Evolutionary conservation across 2,329 filamentous ascomycete genomes (phyloP), one percentile per base, ranked within the genome.

Genomic region (Orbilia blumenaviensis): DNA sequence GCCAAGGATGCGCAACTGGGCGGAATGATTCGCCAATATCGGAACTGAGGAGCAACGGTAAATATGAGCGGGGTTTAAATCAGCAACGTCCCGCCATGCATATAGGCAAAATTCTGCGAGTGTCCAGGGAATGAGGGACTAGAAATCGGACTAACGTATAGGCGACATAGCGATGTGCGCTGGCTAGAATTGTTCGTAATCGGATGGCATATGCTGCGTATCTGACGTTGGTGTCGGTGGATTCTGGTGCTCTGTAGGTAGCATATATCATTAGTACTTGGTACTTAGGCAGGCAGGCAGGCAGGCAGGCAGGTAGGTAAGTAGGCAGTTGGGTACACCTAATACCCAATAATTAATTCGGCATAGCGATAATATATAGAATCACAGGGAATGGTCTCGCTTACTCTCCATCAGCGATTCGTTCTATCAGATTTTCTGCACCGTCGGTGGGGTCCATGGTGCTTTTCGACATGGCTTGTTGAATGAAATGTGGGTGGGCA

Each of bases 151-250:
- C 71, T 23, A 48, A 75, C 72, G 72, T 76, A 83, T 99, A 99
- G 68, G 95, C 95, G 56, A 99, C 93, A 81, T 99, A 99, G 81
- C 95, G 90, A 81, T 98, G 95, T 2, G 94, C 94, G 14, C 92
- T 93, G 79, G 94, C 86, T 81, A 99, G 89, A 79, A 98, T 92
- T 6, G 94, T 97, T 77, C 92, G 90, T 78, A 95, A 85, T 56
- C 95, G 90, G 75, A 90, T 89, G 54, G 93, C 92, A 84, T 99
- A 99, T 79, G 92, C 95, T 69, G 94, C 94, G 84, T 98, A 99
- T 81, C 95, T 91, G 81, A 96, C 85, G 79, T 89, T 90, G 79
- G 89, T 91, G 66, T 97, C 92, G 74, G 93, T 97, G 3, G 93
- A 92, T 80, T 96, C 91, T 68, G 63, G 64, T 7, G 64, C 64